Base-by-base conservation (phyloP, 768 basidiomycete species). In the Amanita jacksonii region DNA sequence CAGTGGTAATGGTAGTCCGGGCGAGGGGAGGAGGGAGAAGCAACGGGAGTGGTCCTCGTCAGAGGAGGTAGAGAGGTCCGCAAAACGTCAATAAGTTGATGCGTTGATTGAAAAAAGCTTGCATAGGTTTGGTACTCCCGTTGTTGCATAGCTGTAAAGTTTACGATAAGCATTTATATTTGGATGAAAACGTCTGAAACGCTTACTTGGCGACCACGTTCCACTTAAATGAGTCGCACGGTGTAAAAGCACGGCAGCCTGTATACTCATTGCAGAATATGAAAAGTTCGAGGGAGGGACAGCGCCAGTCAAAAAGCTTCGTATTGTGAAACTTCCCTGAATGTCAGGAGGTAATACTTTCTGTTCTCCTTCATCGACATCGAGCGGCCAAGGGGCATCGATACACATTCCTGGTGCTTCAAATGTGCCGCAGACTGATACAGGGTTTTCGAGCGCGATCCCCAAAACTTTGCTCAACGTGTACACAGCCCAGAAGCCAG, bases 401-500 rank as follows among this genome's bases (percentile, higher is more conserved):
- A 73, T 64, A 46, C 65, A 65, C 51, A 68, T 67, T 3, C 70
- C 69, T 12, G 67, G 65, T 4, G 72, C 65, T 49, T 78, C 77
- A 45, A 74, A 65, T 13, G 67, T 62, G 38, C 78, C 73, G 46
- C 70, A 73, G 15, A 82, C 68, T n/a, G 65, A 69, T 15, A 69
- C 56, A 0, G 78, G 67, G 1, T 69, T 64, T 45, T 77, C 76
- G 30, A 77, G 63, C 5, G 71, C 68, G 12, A 79, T 68, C 1
- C 73, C 63, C 50, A 77, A 68, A 52, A 69, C 68, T 42, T 77
- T 74, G 58, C 81, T 79, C 43, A 81, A 64, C 38, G 65, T 61
- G 49, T 76, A 72, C 5, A 75, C 76, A 0, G 73, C 62, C 81
- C 81, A 83, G 55, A 83, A 82, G 0, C 69, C 76, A 43, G 76